Base-by-base conservation (phyloP, 768 basidiomycete genomes). In the Psilocybe subaeruginosa region DNA sequence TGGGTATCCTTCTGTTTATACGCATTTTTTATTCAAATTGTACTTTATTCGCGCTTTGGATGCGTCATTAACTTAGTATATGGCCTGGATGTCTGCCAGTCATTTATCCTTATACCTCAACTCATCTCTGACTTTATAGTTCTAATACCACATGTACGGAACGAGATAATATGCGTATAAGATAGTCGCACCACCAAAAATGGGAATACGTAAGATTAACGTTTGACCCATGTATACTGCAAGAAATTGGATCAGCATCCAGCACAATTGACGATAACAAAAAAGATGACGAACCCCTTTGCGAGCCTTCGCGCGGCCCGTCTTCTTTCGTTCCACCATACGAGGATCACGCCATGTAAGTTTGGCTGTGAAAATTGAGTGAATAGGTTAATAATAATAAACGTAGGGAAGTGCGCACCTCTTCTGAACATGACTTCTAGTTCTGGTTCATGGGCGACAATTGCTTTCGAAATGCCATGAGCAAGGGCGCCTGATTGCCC, bases 291-390 rank as follows among this genome's bases (percentile, higher is more conserved):
- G 47, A 75, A 95, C 94, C 78, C 84, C 83, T 78, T 96, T 95
- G 76, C 96, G 88, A 61, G 97, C 95, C 80, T 97, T 97, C 61
- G 91, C 86, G 69, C 87, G 74, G 60, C 93, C 93, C 14, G 97
- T 93, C 85, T 99, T 99, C 80, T 99, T 99, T 68, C 97, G 84
- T 78, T 99, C 97, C 31, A 97, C 96, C 93, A 97, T 93, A 75
- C 97, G 90, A 49, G 95, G 94, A 80, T 99, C 97, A 68, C 96
- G 88, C 73, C 87, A 86, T 60, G 94, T 76, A 50, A 96, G 78
- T 79, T 93, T 90, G 61, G 92, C 96, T 97, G 71, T 0, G 63
- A 60, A 63, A 51, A 63, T 33, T 55, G 14, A 31, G 54, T 58
- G 37, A 65, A 60, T 56, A 30, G 14, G 49, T 27, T 62, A 62